These are phyloP conservation scores for Sugiyamaella japonica DNA, from an alignment of 1,139 yeast species.

Conservation along the genomic window DNA sequence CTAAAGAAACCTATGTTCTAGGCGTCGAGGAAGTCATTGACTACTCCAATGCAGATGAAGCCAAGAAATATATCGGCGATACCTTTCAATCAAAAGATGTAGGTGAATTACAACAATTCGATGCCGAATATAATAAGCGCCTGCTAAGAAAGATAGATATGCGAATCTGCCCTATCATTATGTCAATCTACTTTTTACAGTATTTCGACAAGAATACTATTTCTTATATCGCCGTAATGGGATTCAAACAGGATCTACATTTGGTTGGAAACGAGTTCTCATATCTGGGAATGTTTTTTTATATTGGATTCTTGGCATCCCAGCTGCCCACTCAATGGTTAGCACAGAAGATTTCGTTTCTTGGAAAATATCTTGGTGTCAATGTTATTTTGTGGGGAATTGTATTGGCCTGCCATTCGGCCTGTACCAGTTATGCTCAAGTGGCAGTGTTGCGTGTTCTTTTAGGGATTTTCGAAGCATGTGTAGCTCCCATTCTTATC, in stretches of 20 bases:
- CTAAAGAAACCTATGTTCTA: neutral
- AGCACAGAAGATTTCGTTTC: conserved; percentile 51
- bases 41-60: conserved; percentile 12
- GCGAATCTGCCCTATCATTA: conserved; percentile 48
- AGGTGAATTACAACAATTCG: conserved; percentile 13
- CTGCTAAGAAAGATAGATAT: conserved; percentile 55
- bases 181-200: conserved; percentile 50
- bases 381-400: conserved; percentile 51
- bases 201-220: conserved; percentile 64
- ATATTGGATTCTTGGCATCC: conserved; percentile 53
- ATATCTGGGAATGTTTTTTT: conserved; percentile 63
- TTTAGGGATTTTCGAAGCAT: conserved; percentile 53
- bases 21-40: neutral
- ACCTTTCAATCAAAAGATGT: conserved; percentile 7
- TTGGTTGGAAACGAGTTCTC: conserved; percentile 46
- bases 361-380: conserved; percentile 50
- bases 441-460: conserved; percentile 49
- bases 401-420: conserved; percentile 47
- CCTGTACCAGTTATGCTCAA: conserved; percentile 48
- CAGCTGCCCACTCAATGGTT: conserved; percentile 55
- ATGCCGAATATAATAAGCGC: conserved; percentile 37
- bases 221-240: conserved; percentile 62
- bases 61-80: conserved; percentile 9
- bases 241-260: conserved; percentile 47
- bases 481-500: conserved; percentile 29